phyloP scores from a whole-genome alignment of 345 rosid genomes.

The Populus simonii region DNA sequence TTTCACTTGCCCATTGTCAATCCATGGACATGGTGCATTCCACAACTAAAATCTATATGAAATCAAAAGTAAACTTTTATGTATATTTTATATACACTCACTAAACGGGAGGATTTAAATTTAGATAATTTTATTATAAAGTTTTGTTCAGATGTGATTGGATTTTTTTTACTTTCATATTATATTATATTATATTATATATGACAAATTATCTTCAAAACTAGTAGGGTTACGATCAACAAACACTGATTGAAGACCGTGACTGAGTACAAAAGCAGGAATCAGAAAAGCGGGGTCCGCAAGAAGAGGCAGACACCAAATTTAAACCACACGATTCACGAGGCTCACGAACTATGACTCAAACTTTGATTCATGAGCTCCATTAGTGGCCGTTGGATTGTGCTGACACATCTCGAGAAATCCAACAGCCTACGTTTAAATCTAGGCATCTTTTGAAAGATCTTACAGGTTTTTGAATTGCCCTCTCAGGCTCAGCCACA shows the following conservation, averaged over 20 bases:
- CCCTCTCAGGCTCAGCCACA: background rate
- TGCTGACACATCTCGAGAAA: conserved; percentile 15
- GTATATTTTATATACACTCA: too few species aligned
- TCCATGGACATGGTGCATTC: too few species aligned
- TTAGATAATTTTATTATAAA: too few species aligned
- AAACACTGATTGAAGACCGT: background rate
- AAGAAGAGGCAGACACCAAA: background rate
- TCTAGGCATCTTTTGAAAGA: background rate
- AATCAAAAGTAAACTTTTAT: too few species aligned
- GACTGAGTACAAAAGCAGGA: background rate
- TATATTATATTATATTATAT: too few species aligned
- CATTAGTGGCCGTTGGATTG: conserved; percentile 26
- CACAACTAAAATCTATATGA: too few species aligned
- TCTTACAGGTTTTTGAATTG: conserved; percentile 15
- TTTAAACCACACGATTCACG: conserved; percentile 32
- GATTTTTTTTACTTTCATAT: too few species aligned
- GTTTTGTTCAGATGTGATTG: too few species aligned
- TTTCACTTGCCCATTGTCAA: too few species aligned
- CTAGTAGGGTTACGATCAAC: too few species aligned
- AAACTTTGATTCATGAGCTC: background rate
- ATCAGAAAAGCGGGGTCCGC: background rate
- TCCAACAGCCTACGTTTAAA: conserved; percentile 35
- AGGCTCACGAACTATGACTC: conserved; percentile 10
- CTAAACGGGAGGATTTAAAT: too few species aligned
- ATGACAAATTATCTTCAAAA: too few species aligned